phyloP scores from a whole-genome alignment of 495 filamentous ascomycete genomes.

The Hapsidospora chrysogenum region DNA sequence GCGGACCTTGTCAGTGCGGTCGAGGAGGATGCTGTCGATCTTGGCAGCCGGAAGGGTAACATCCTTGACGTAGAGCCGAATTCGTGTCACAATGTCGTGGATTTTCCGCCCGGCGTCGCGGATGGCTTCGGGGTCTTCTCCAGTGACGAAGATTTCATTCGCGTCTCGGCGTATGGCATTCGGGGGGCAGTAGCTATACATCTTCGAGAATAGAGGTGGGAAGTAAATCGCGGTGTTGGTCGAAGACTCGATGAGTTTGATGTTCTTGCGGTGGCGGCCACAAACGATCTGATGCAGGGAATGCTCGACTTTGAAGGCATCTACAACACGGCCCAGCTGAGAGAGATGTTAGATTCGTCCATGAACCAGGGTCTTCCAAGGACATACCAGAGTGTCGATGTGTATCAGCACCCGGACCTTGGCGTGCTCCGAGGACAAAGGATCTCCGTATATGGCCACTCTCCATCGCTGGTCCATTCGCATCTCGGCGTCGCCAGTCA shows the following conservation, averaged over 20 bases:
- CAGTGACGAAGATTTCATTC: constrained; percentile 86
- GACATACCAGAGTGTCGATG: constrained; percentile 86
- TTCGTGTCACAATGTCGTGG: constrained; percentile 56
- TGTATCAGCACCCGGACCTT: constrained; percentile 92
- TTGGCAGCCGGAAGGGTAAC: constrained; percentile 72
- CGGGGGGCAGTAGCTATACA: constrained; percentile 75
- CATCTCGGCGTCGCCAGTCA: constrained; percentile 35
- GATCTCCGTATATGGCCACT: constrained; percentile 86
- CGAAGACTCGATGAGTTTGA: constrained; percentile 87
- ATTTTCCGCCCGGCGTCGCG: constrained; percentile 75
- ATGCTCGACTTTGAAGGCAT: constrained; percentile 65
- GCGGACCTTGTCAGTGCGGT: constrained; percentile 84
- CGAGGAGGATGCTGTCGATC: constrained; percentile 82
- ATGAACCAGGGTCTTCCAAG: neutral
- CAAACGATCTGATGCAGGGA: constrained; percentile 81
- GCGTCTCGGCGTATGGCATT: constrained; percentile 64
- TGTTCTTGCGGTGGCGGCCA: constrained; percentile 83
- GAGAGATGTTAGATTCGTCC: constrained; percentile 3
- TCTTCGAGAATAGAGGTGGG: constrained; percentile 75
- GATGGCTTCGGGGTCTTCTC: constrained; percentile 64
- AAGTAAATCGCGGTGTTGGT: constrained; percentile 97
- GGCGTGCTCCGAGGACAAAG: constrained; percentile 88
- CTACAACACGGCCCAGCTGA: constrained; percentile 74
- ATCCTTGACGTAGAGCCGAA: constrained; percentile 82
- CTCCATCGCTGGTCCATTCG: constrained; percentile 62